phyloP scores from a whole-genome alignment of 208 protist species.

The Leptomonas seymouri region DNA sequence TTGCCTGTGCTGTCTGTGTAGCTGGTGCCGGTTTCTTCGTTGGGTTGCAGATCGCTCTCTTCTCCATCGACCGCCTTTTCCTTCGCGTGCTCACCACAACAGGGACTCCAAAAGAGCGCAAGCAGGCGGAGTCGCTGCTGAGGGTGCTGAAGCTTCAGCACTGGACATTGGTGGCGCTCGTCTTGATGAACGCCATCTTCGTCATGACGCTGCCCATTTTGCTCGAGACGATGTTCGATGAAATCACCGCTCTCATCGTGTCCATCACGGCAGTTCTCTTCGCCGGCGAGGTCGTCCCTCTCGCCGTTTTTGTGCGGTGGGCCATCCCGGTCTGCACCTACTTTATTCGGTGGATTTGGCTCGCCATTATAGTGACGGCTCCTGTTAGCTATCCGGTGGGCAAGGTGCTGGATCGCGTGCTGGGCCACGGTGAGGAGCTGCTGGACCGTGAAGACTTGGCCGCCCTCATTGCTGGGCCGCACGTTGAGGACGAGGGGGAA shows the following conservation, averaged over 20 bases:
- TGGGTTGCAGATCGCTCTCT: constrained; percentile 69
- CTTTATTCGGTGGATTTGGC: constrained; percentile 63
- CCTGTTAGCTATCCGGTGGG: constrained; percentile 82
- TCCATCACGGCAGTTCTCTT: constrained; percentile 88
- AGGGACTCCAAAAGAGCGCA: constrained; percentile 42
- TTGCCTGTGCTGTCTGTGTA: constrained; percentile 43
- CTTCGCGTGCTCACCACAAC: constrained; percentile 62
- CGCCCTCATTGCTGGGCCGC: constrained; percentile 63
- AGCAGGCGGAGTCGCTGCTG: constrained; percentile 43
- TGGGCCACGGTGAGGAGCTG: constrained; percentile 66
- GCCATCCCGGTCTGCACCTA: constrained; percentile 73
- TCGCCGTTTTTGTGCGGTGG: constrained; percentile 88
- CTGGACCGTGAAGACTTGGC: constrained; percentile 76
- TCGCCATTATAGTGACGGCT: constrained; percentile 65
- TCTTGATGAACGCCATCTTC: constrained; percentile 74
- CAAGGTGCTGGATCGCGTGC: constrained; percentile 70
- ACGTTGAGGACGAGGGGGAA: constrained; percentile 14
- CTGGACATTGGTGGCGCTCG: constrained; percentile 87
- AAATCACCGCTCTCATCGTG: constrained; percentile 72
- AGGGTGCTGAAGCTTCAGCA: constrained; percentile 53
- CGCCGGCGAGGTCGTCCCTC: constrained; percentile 92
- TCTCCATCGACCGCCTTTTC: constrained; percentile 73
- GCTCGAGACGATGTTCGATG: constrained; percentile 71
- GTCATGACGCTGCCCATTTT: constrained; percentile 85
- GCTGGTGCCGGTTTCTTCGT: constrained; percentile 50